Evolutionary conservation across 2,329 filamentous ascomycete genomes (phyloP), one percentile per base, ranked within the genome.

Genomic region (Paecilomyces sp.): DNA sequence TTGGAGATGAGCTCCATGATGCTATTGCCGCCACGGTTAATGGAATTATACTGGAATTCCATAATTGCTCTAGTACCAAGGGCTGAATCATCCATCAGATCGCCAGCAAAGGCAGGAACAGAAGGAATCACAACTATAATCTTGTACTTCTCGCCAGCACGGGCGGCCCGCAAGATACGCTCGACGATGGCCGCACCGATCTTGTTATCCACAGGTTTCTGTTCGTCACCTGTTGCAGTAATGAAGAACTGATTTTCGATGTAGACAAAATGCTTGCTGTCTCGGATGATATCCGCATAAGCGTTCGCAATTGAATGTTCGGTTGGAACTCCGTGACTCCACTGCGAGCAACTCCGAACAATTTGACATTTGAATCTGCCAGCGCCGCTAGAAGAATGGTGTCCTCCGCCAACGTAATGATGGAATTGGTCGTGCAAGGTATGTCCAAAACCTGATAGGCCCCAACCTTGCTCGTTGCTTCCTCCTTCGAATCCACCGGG

Each of bases 161-260:
- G 88, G 2, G 83, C 87, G 7, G 94, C 93, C 41, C 84, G 83
- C 3, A 97, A 83, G 25, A 92, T 88, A 1, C 93, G 92, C 60
- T 99, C 92, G 2, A 97, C 94, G 56, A 99, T 96, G 3, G 94
- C 88, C 30, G 83, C 83, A n/a, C 94, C 94, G 55, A 99, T 90
- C 56, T 87, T 89, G 72, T 99, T 99, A 73, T 91, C 87, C 24
- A 99, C 86, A 0, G 93, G 93, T 3, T 83, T 80, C 72, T 97
- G 92, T 15, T 95, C 77, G 18, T 94, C 88, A 8, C 91, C 90
- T 0, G 94, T 97, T 0, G 94, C 90, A 0, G 92, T 96, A 71
- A 95, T 97, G 81, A 97, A 99, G 79, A 97, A 97, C 71, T 99
- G 94, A 68, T 99, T 97, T 74, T 99, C 94, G 60, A 99, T 96